A percentile compares a stretch with the other conserved stretches of the same genome.
Conservation (phyloP, 768 basidiomycete genomes). For the Sporobolomyces phaffii region DNA sequence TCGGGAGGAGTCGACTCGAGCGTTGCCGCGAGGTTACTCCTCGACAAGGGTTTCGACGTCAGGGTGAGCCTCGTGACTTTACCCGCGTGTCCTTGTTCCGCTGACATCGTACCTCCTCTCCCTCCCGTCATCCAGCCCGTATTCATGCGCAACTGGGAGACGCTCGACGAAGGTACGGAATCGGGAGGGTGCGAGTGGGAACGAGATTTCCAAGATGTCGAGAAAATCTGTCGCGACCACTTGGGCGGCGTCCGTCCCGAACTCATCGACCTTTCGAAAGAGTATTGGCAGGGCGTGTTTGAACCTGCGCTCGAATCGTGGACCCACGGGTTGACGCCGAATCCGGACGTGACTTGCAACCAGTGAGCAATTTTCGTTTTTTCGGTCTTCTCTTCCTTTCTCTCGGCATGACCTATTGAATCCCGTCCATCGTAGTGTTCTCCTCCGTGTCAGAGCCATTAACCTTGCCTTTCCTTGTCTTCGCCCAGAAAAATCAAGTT, state of each 20-base stretch:
- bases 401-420: neutral
- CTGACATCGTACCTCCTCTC: conserved; percentile 63
- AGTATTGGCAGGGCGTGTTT: conserved; percentile 89
- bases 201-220: conserved; percentile 87
- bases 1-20: conserved; percentile 95
- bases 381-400: neutral
- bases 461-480: neutral
- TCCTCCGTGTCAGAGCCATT: too few relatives aligned
- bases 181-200: conserved; percentile 93
- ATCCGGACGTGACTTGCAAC: conserved; percentile 91
- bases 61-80: too few relatives aligned
- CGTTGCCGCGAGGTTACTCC: conserved; percentile 70
- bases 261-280: conserved; percentile 71
- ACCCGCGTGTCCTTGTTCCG: conserved; percentile 43
- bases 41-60: conserved; percentile 55
- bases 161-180: conserved; percentile 68
- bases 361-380: conserved; percentile 51
- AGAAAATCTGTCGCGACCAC: conserved; percentile 60
- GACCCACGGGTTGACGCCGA: conserved; percentile 75
- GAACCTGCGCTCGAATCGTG: conserved; percentile 73
- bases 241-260: conserved; percentile 68
- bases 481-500: conserved; percentile 76
- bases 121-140: conserved; percentile 52
- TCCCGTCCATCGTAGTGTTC: too few relatives aligned
- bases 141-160: conserved; percentile 96